A percentile compares a stretch with the other conserved stretches of the same genome.
Evolutionary conservation across 2,329 filamentous ascomycete genomes (phyloP).

Genomic region (Colletotrichum sp.): DNA sequence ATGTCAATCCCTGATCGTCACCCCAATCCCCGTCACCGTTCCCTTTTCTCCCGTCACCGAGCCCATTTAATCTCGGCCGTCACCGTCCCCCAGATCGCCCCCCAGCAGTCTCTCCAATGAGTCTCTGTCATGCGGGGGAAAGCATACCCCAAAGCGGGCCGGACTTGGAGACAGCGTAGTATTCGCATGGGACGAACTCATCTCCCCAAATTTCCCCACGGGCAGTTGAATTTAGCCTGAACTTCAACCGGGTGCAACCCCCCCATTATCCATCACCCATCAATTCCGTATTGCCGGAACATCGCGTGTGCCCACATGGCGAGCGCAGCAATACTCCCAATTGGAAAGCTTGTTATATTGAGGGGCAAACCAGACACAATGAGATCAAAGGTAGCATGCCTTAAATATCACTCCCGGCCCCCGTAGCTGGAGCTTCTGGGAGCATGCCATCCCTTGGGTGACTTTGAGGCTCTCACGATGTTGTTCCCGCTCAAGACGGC

Average conservation of each 20-base stretch:
- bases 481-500: constrained; percentile 14
- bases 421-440: not conserved
- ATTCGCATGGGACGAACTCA: constrained; percentile 18
- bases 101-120: not conserved
- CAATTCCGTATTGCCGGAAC: constrained; percentile 11
- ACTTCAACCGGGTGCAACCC: constrained; percentile 1
- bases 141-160: not conserved
- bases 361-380: constrained; percentile 3
- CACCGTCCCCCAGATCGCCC: not conserved
- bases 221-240: constrained; percentile 17
- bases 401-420: not conserved
- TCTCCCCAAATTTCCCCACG: not conserved
- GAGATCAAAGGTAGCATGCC: not conserved
- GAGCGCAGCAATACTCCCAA: not conserved
- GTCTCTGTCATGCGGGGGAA: constrained; percentile 1
- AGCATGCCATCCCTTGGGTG: not conserved
- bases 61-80: not conserved
- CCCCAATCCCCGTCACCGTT: not conserved
- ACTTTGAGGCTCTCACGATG: not conserved
- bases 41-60: not conserved
- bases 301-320: not conserved
- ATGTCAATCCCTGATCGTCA: not conserved
- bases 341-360: not conserved
- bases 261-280: not conserved
- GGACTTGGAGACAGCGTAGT: not conserved